Percentiles rank a stretch among this genome's conserved stretches.
These are phyloP conservation scores for Meyerozyma athensensis DNA, from an alignment of 1,139 yeast species.

Conservation along the genomic window DNA sequence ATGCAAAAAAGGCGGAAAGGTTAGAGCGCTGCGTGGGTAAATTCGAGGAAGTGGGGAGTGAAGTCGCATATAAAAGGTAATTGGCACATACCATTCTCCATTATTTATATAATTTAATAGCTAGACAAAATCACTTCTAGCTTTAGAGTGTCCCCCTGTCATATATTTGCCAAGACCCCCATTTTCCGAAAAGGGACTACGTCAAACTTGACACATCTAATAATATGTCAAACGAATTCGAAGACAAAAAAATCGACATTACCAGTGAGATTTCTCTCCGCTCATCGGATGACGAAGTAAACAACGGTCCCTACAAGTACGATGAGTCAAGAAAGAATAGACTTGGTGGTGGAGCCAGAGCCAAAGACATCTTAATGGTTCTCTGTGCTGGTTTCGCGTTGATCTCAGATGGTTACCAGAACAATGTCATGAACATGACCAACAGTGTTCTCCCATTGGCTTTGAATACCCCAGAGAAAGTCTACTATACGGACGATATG, in stretches of 20 bases:
- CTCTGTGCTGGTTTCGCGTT: slow-evolving; percentile 56
- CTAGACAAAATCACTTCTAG: too few species aligned
- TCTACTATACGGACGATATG: slow-evolving; percentile 33
- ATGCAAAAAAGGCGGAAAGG: background rate
- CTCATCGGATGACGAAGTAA: background rate
- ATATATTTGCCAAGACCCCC: background rate
- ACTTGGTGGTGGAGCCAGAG: slow-evolving; percentile 23
- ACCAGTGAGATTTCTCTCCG: background rate
- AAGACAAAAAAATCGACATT: background rate
- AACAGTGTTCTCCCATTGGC: slow-evolving; percentile 41
- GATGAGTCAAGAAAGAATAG: slow-evolving; percentile 33
- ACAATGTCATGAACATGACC: slow-evolving; percentile 57
- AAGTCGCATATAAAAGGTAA: background rate
- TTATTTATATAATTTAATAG: too few species aligned
- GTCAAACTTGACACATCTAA: background rate
- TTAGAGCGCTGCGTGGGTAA: background rate
- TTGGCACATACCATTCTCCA: too few species aligned
- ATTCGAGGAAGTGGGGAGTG: background rate
- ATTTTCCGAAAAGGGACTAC: background rate
- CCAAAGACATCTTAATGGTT: slow-evolving; percentile 36
- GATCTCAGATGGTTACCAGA: slow-evolving; percentile 61
- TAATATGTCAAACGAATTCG: background rate
- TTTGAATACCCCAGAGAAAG: slow-evolving; percentile 34
- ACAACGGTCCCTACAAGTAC: slow-evolving; percentile 17
- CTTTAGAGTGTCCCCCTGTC: too few species aligned